Evolutionary conservation across 495 filamentous ascomycete species (phyloP), one percentile per base, ranked within the genome.

Genomic region (Polyplosphaeria fusca): DNA sequence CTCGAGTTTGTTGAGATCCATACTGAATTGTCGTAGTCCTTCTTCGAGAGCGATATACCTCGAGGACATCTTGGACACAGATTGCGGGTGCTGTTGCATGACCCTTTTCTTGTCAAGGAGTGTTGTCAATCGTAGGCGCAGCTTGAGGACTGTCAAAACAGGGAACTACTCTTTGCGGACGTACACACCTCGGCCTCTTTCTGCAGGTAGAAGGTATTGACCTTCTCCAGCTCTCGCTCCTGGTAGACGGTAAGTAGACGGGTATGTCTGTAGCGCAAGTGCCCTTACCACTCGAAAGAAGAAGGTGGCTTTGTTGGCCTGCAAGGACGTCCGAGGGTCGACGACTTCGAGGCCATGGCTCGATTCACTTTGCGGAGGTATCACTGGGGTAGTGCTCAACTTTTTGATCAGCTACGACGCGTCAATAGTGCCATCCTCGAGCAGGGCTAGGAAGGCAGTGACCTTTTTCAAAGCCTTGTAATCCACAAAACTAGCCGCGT

Each of bases 381-480:
- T 80, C 27, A 83, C 86, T 30, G 91, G 91, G 43, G 90, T 95
- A 35, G 90, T 88, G 64, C 90, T 94, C 63, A 95, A 80, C 77
- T 91, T 89, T 74, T 98, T 98, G 77, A 98, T 98, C 72, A 98
- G 91, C 94, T 97, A 70, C 51, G 20, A 55, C 26, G 43, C 55
- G 52, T 44, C 41, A 45, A 20, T 35, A 58, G 47, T 18, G 27
- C 35, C 38, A 5, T 16, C 19, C 38, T 18, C 9, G 5, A 42
- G 19, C 39, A 42, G 19, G 18, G 18, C 9, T 20, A 5, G 20
- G 18, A 42, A 42, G 39, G 18, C 9, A 42, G 5, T 42, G 26
- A 96, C 93, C 87, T 97, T 96, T 73, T 98, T 98, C 60, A 98
- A 78, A 51, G 89, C 92, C 76, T 98, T 98, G 76, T 98, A 98